Evolutionary conservation across 2,329 filamentous ascomycete genomes (phyloP).

Genomic region (Ophiocordyceps unilateralis): DNA sequence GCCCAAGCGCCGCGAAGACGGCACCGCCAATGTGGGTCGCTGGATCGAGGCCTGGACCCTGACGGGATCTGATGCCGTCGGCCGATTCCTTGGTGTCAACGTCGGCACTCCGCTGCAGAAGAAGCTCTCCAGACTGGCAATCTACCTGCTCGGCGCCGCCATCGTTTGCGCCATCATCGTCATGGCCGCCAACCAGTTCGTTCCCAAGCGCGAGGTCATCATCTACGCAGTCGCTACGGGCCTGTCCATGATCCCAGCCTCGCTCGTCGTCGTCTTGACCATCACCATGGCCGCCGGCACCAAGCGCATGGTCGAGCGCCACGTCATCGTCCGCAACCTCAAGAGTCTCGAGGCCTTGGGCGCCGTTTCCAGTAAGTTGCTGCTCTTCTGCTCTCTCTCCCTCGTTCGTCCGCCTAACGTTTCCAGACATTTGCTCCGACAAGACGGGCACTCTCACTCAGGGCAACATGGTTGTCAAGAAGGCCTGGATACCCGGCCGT

Average conservation of each 20-base stretch:
- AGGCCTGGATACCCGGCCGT: constrained; percentile 31
- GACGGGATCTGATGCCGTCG: constrained; percentile 18
- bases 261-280: constrained; percentile 33
- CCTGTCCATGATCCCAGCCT: constrained; percentile 32
- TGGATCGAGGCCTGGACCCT: constrained; percentile 19
- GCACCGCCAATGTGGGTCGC: constrained; percentile 13
- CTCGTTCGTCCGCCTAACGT: background rate
- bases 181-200: constrained; percentile 23
- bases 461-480: constrained; percentile 47
- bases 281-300: constrained; percentile 42
- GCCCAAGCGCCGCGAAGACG: constrained; percentile 26
- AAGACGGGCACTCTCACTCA: constrained; percentile 52
- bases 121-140: constrained; percentile 52
- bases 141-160: constrained; percentile 46
- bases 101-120: constrained; percentile 52
- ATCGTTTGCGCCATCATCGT: constrained; percentile 27
- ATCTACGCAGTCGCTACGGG: constrained; percentile 27
- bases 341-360: constrained; percentile 35
- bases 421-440: constrained; percentile 39
- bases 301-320: constrained; percentile 32
- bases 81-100: constrained; percentile 29
- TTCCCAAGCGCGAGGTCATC: constrained; percentile 20
- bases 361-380: constrained; percentile 27
- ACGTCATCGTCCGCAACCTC: constrained; percentile 35
- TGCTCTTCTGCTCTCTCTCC: background rate